Conservation (phyloP, 1,139 yeast species). For the Debaryomyces sp. region DNA sequence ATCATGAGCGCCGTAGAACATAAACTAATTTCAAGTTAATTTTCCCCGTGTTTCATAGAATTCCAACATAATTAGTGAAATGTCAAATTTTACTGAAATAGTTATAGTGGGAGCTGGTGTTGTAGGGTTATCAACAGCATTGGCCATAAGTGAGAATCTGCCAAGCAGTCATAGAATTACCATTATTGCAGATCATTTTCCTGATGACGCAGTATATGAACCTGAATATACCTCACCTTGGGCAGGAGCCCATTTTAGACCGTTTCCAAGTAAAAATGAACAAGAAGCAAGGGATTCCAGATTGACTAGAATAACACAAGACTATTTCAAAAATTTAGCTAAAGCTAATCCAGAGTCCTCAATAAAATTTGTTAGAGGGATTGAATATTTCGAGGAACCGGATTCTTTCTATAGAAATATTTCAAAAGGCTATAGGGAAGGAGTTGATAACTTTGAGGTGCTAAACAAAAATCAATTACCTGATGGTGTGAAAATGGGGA, state of each 20-base stretch:
- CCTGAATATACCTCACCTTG: slow-evolving; percentile 67
- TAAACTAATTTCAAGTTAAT: not conserved
- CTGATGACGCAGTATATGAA: slow-evolving; percentile 43
- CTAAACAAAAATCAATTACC: slow-evolving; percentile 39
- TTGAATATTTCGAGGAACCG: slow-evolving; percentile 57
- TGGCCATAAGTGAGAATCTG: slow-evolving; percentile 45
- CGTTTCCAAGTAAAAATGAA: slow-evolving; percentile 54
- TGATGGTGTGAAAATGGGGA: slow-evolving; percentile 42
- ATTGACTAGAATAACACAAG: slow-evolving; percentile 52
- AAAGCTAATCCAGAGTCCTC: slow-evolving; percentile 54
- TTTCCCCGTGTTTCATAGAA: not conserved
- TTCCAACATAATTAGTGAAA: not conserved
- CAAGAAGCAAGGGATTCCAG: slow-evolving; percentile 49
- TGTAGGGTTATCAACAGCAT: slow-evolving; percentile 64
- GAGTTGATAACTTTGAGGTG: slow-evolving; percentile 44
- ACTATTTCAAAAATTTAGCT: slow-evolving; percentile 47
- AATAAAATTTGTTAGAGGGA: slow-evolving; percentile 53
- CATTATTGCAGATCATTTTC: slow-evolving; percentile 57
- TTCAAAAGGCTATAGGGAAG: slow-evolving; percentile 50
- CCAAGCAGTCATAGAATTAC: slow-evolving; percentile 30
- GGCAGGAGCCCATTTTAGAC: slow-evolving; percentile 84
- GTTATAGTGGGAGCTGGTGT: slow-evolving; percentile 71
- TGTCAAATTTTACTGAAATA: slow-evolving; percentile 18
- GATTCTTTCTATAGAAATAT: slow-evolving; percentile 35
- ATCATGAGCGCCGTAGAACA: not conserved